Conservation (phyloP, 78 protist genomes). For the Cavenderia fasciculata region DNA sequence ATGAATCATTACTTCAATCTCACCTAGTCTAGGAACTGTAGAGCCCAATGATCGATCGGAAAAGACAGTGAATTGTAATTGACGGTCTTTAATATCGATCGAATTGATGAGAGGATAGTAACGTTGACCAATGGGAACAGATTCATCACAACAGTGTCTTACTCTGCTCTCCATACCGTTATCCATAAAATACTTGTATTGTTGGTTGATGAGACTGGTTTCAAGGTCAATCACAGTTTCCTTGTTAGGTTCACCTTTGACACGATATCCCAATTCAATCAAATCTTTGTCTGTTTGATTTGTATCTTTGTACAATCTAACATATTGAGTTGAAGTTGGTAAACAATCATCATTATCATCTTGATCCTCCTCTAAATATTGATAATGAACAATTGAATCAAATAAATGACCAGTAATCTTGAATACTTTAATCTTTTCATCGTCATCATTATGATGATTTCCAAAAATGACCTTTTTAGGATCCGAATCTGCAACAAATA, state of each 20-base stretch:
- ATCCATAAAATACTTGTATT: conserved; percentile 56
- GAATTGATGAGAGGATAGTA: conserved; percentile 55
- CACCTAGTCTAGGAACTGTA: conserved; percentile 21
- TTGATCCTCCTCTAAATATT: neutral
- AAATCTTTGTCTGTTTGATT: neutral
- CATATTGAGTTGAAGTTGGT: neutral
- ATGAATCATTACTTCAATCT: conserved; percentile 75
- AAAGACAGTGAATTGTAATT: conserved; percentile 48
- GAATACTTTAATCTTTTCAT: neutral
- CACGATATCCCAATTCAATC: conserved; percentile 52
- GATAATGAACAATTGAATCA: neutral
- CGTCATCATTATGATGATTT: neutral
- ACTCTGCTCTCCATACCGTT: conserved; percentile 68
- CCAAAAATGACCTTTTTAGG: too few species aligned
- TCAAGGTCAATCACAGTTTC: conserved; percentile 20
- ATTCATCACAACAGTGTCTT: neutral
- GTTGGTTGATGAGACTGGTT: neutral
- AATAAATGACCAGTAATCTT: neutral
- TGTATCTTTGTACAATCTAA: neutral
- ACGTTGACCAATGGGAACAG: neutral
- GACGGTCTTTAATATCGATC: conserved; percentile 12
- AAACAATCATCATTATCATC: too few species aligned
- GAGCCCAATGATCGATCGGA: conserved; percentile 46
- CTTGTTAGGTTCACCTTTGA: conserved; percentile 17
- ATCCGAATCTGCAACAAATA: neutral